These are phyloP conservation scores for Golubevia pallescens DNA, from an alignment of 1,284 basidiomycete genomes.

Conservation along the genomic window DNA sequence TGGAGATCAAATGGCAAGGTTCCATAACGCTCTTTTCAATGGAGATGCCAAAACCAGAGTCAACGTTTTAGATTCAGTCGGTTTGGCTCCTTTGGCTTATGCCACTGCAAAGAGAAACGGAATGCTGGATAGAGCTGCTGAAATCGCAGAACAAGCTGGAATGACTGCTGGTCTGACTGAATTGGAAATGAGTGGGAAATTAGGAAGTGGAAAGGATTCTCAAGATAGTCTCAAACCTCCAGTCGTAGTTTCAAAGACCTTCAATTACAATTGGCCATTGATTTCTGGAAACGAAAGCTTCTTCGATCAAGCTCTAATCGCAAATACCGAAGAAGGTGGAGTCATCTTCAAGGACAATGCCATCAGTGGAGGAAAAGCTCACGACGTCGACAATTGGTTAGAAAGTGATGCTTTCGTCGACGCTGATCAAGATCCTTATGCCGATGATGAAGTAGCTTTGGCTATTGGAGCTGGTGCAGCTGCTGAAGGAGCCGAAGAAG, in stretches of 20 bases:
- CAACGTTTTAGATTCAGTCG: conserved; percentile 43
- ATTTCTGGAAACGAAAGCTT: conserved; percentile 47
- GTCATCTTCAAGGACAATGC: conserved; percentile 63
- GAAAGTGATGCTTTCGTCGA: conserved; percentile 59
- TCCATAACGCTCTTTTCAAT: conserved; percentile 60
- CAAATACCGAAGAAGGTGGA: conserved; percentile 44
- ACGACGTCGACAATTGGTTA: conserved; percentile 60
- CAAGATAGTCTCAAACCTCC: conserved; percentile 28
- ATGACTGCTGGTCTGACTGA: conserved; percentile 22
- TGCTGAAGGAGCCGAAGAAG: conserved; percentile 49
- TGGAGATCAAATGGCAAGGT: conserved; percentile 56
- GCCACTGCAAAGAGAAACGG: conserved; percentile 51
- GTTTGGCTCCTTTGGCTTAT: conserved; percentile 53
- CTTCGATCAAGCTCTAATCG: conserved; percentile 59
- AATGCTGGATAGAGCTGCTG: conserved; percentile 37
- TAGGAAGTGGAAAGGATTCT: background rate
- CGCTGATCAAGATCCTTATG: conserved; percentile 30
- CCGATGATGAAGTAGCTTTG: conserved; percentile 20
- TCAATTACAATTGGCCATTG: conserved; percentile 55
- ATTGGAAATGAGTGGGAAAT: conserved; percentile 12
- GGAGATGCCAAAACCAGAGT: conserved; percentile 41
- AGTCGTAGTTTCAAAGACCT: conserved; percentile 27
- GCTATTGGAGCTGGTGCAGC: conserved; percentile 38
- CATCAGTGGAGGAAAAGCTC: conserved; percentile 34
- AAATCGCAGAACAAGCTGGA: conserved; percentile 44